phyloP scores from a whole-genome alignment of 2,329 filamentous ascomycete species.

The Colletotrichum horii region DNA sequence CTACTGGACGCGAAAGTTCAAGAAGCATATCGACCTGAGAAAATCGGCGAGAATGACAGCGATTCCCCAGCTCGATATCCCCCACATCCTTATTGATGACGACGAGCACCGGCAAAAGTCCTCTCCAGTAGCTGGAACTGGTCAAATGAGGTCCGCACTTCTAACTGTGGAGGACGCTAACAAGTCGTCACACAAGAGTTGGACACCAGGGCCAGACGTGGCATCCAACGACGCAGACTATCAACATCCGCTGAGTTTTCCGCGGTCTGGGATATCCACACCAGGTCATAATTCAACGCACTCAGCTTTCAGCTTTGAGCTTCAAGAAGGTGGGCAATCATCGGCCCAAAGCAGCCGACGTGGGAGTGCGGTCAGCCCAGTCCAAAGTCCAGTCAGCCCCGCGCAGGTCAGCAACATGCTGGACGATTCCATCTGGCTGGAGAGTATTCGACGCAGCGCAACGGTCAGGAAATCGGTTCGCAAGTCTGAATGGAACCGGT shows the following conservation, averaged over 20 bases:
- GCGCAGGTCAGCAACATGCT: conserved; percentile 83
- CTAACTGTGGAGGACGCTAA: conserved; percentile 40
- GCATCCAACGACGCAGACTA: conserved; percentile 39
- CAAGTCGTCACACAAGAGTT: conserved; percentile 43
- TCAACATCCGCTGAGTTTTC: conserved; percentile 59
- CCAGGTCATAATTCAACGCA: conserved; percentile 48
- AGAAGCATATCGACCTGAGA: conserved; percentile 74
- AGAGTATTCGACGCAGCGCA: conserved; percentile 88
- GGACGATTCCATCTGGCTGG: conserved; percentile 90
- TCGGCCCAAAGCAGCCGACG: conserved; percentile 58
- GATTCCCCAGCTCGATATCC: conserved; percentile 81
- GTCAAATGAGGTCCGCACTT: conserved; percentile 32
- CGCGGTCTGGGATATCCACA: conserved; percentile 49
- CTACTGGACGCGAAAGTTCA: conserved; percentile 85
- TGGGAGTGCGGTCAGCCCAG: conserved; percentile 73
- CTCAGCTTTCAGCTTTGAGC: conserved; percentile 64
- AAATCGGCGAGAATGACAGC: conserved; percentile 76
- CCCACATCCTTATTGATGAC: conserved; percentile 89
- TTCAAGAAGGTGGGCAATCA: conserved; percentile 48
- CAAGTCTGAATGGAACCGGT: conserved; percentile 16
- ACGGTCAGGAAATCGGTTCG: conserved; percentile 60
- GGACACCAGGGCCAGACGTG: conserved; percentile 47
- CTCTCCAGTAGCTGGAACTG: conserved; percentile 26
- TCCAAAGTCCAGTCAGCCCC: conserved; percentile 69
- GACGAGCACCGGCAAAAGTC: conserved; percentile 39